Base-by-base conservation (phyloP, 139 green algal genomes). In the Closterium sp. region DNA sequence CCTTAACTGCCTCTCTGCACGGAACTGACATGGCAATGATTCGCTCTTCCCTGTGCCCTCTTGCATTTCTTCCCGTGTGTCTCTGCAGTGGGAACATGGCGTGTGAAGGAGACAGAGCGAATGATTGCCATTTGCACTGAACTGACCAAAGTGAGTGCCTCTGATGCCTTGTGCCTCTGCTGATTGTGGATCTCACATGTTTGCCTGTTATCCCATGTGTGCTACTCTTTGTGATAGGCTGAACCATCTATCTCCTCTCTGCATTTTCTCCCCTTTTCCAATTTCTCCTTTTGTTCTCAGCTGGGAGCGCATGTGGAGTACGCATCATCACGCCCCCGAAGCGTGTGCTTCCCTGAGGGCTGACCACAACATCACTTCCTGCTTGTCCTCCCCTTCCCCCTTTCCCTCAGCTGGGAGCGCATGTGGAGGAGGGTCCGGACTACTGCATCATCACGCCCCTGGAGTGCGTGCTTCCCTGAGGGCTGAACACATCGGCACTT, bases 21-120 rank as follows among this genome's bases (percentile, higher is more conserved):
- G n/a, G n/a, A n/a, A n/a, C n/a, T n/a, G n/a, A n/a, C n/a, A n/a
- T n/a, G n/a, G n/a, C n/a, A n/a, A n/a, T n/a, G n/a, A n/a, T n/a
- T n/a, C n/a, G n/a, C 73, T n/a, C 73, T 86, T n/a, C n/a, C 22
- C 70, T 4, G 1, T 86, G 1, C 79, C 79, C 79, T 28, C 7
- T 28, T 10, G 0, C 79, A 9, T 86, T 17, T 10, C 7, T 5
- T 38, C 32, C 32, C 32, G 32, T 38, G 2, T 38, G 3, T 32
- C 24, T 62, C 24, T 32, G 50, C 91, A 94, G 98, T 99, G 85
- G 98, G 97, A 95, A 99, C 97, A 95, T 99, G 98, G 98, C 95
- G 98, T 10, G 98, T 99, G 11, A 99, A 99, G 96, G 98, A 99
- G 96, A 99, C 98, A 24, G 98, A 99, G 96, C 97, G 98, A 86